A percentile compares a stretch with the other conserved stretches of the same genome.
phyloP scores from a whole-genome alignment of 129 eudicot genomes.

The Cynara cardunculus region DNA sequence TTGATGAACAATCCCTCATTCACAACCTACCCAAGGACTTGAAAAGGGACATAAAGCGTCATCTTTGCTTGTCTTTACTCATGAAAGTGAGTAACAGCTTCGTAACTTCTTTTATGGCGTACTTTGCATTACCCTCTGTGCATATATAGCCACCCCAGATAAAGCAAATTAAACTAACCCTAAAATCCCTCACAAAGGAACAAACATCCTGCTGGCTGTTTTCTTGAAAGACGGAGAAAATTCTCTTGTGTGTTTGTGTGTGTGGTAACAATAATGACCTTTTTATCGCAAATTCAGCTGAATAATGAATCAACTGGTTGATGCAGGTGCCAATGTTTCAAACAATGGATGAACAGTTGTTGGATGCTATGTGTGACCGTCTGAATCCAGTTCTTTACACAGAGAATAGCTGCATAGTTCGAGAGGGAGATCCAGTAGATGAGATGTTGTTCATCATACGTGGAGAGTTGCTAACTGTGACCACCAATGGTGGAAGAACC shows the following conservation, averaged over 20 bases:
- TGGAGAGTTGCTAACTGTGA: constrained; percentile 53
- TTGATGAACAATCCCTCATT: constrained; percentile 70
- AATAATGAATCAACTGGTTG: background rate
- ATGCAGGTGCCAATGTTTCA: constrained; percentile 80
- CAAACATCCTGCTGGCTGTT: no score
- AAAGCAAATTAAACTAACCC: background rate
- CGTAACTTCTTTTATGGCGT: background rate
- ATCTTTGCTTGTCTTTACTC: constrained; percentile 68
- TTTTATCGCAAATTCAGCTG: background rate
- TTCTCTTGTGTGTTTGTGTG: background rate
- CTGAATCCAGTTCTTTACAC: constrained; percentile 77
- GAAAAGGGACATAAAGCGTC: constrained; percentile 84
- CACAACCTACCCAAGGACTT: constrained; percentile 71
- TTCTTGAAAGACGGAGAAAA: no score
- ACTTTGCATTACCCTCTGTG: background rate
- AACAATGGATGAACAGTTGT: constrained; percentile 62
- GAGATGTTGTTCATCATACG: constrained; percentile 88
- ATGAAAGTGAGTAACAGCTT: constrained; percentile 45
- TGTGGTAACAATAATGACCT: background rate
- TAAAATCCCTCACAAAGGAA: background rate
- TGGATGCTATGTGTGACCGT: constrained; percentile 79
- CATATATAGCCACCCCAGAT: background rate
- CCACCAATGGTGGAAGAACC: constrained; percentile 74
- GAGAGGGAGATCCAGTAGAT: constrained; percentile 90
- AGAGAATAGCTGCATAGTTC: constrained; percentile 50